Evolutionary conservation across 805 yeast species (phyloP).

Genomic region (Saitoella complicata): DNA sequence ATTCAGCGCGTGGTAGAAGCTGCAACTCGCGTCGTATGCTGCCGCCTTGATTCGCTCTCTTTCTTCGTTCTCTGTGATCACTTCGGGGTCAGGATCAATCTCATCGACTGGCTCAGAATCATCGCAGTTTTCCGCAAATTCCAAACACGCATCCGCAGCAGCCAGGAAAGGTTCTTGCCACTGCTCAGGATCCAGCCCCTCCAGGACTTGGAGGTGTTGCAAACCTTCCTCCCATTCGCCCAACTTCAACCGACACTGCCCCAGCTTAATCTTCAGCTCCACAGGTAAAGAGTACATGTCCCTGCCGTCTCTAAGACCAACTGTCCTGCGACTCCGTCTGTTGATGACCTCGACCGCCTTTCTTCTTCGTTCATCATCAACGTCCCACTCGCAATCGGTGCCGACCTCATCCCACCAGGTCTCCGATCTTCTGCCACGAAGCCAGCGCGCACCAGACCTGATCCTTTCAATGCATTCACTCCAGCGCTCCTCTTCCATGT

Average conservation of each 20-base stretch:
- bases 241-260: slow-evolving; percentile 50
- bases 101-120: no score
- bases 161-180: no score
- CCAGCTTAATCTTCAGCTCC: slow-evolving; percentile 73
- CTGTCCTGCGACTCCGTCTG: slow-evolving; percentile 21
- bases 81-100: no score
- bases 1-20: no score
- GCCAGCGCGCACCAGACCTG: slow-evolving; percentile 66
- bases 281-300: slow-evolving; percentile 44
- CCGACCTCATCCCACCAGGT: slow-evolving; percentile 46
- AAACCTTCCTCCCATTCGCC: slow-evolving; percentile 56
- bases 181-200: no score
- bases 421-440: slow-evolving; percentile 50
- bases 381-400: slow-evolving; percentile 58
- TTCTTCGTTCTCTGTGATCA: no score
- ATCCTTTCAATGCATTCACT: slow-evolving; percentile 45
- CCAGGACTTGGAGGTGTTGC: slow-evolving; percentile 26
- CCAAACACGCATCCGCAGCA: no score
- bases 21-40: no score
- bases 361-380: slow-evolving; percentile 42
- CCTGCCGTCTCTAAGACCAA: slow-evolving; percentile 1
- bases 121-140: no score
- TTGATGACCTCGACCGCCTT: slow-evolving; percentile 17
- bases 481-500: slow-evolving; percentile 52
- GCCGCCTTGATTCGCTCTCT: no score